Evolutionary conservation across 192 early-diverging fungal species (phyloP).

Genomic region (Dissophora ornata): DNA sequence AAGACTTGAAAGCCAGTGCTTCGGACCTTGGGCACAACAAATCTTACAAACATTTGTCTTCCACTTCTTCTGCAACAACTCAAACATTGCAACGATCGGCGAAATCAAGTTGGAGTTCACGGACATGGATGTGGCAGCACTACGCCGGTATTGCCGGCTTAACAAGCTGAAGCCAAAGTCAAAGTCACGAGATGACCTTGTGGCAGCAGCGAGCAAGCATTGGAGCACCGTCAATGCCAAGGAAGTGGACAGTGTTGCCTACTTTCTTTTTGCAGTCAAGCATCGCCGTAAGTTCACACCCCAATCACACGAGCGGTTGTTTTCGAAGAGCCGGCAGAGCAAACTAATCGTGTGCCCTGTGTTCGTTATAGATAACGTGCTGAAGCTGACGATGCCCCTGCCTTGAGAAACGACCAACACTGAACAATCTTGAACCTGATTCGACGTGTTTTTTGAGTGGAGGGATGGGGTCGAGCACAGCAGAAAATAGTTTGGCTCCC

Average conservation of each 20-base stretch:
- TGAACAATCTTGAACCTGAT: too few relatives aligned
- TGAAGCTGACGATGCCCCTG: conserved; percentile 51
- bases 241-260: conserved; percentile 48
- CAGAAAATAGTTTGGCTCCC: too few relatives aligned
- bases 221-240: conserved; percentile 30
- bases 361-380: conserved; percentile 30
- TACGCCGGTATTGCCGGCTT: conserved; percentile 48
- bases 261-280: conserved; percentile 53
- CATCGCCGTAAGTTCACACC: conserved; percentile 46
- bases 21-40: too few relatives aligned
- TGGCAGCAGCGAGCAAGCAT: conserved; percentile 28
- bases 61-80: too few relatives aligned
- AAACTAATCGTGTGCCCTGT: background rate
- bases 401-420: too few relatives aligned
- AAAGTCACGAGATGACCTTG: conserved; percentile 38
- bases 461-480: too few relatives aligned
- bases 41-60: too few relatives aligned
- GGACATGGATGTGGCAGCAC: conserved; percentile 24
- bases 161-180: conserved; percentile 49
- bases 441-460: too few relatives aligned
- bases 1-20: too few relatives aligned
- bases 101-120: conserved; percentile 26
- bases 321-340: background rate
- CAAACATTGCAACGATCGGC: too few relatives aligned
- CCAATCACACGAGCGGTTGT: background rate